Conservation (phyloP, 2,329 filamentous ascomycete species). For the Onygenales sp. region DNA sequence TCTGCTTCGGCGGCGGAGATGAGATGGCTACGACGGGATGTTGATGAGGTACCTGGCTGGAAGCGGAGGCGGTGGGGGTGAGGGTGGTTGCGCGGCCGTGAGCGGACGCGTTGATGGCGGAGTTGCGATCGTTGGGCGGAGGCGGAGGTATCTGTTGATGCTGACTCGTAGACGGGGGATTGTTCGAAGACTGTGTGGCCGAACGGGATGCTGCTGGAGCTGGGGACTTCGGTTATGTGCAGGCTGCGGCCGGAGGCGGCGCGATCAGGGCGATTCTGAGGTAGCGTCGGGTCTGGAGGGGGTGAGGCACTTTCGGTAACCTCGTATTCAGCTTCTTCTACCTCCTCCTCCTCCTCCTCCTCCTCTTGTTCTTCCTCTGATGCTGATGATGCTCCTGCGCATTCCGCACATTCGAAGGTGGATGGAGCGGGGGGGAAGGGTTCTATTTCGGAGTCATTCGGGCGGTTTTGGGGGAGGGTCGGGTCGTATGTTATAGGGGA, state of each 20-base stretch:
- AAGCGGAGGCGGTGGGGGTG: conserved; percentile 29
- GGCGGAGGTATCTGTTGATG: conserved; percentile 4
- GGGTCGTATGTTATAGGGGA: conserved; percentile 3
- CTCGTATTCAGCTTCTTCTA: not conserved
- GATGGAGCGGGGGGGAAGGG: conserved; percentile 9
- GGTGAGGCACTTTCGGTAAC: not conserved
- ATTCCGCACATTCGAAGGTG: conserved; percentile 1
- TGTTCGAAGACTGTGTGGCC: conserved; percentile 4
- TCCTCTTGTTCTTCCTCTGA: conserved; percentile 2
- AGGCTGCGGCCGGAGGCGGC: conserved; percentile 14
- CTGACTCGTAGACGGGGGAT: conserved; percentile 11
- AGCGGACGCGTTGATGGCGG: conserved; percentile 18
- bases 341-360: not conserved
- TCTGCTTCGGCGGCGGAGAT: conserved; percentile 11
- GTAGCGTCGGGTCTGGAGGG: conserved; percentile 34
- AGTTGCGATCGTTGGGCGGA: conserved; percentile 19
- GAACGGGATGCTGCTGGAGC: conserved; percentile 3
- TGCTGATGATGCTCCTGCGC: not conserved
- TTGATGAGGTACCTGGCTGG: conserved; percentile 22
- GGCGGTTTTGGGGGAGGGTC: conserved; percentile 13
- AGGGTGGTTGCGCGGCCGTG: conserved; percentile 12
- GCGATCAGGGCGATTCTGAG: conserved; percentile 36
- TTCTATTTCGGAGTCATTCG: conserved; percentile 7
- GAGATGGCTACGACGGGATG: conserved; percentile 15
- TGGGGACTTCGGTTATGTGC: conserved; percentile 7